A percentile compares a stretch with the other conserved stretches of the same genome.
Evolutionary conservation across 1,284 basidiomycete genomes (phyloP).

Genomic region (Pyrrhoderma lamaoense): DNA sequence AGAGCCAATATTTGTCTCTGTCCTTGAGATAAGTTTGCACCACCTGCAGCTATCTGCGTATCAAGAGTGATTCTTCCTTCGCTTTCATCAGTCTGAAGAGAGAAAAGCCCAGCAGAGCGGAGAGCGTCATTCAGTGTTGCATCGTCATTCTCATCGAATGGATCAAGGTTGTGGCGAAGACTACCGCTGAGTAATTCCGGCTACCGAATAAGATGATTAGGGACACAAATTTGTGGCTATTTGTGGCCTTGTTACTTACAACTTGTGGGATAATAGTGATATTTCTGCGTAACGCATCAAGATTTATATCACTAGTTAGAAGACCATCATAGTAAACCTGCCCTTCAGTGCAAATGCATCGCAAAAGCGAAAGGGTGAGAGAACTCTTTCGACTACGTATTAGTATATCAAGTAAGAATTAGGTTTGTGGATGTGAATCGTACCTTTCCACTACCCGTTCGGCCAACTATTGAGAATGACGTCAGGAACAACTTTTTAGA

Average conservation of each 20-base stretch:
- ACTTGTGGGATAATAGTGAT: slow-evolving; percentile 44
- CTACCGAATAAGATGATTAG: slow-evolving; percentile 27
- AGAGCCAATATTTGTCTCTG: slow-evolving; percentile 45
- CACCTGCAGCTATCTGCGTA: slow-evolving; percentile 29
- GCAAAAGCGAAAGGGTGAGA: slow-evolving; percentile 32
- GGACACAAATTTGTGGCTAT: background rate
- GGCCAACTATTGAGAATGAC: slow-evolving; percentile 52
- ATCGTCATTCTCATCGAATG: slow-evolving; percentile 48
- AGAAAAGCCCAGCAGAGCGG: slow-evolving; percentile 27
- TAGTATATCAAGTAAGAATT: background rate
- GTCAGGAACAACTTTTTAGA: too few species aligned
- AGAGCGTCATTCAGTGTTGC: slow-evolving; percentile 28
- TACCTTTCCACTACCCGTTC: slow-evolving; percentile 72
- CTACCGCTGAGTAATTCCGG: slow-evolving; percentile 35
- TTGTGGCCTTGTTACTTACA: slow-evolving; percentile 19
- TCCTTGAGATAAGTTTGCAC: slow-evolving; percentile 42
- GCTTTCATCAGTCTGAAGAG: slow-evolving; percentile 24
- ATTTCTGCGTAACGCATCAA: slow-evolving; percentile 46
- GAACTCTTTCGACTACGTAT: slow-evolving; percentile 30
- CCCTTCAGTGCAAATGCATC: slow-evolving; percentile 40
- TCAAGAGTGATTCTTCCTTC: slow-evolving; percentile 30
- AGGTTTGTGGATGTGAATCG: too few species aligned
- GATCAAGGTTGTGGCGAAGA: slow-evolving; percentile 34
- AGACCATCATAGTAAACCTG: slow-evolving; percentile 32
- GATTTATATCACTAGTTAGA: slow-evolving; percentile 40